These are phyloP conservation scores for Ogataea siamensis DNA, from an alignment of 805 yeast species.

Conservation along the genomic window DNA sequence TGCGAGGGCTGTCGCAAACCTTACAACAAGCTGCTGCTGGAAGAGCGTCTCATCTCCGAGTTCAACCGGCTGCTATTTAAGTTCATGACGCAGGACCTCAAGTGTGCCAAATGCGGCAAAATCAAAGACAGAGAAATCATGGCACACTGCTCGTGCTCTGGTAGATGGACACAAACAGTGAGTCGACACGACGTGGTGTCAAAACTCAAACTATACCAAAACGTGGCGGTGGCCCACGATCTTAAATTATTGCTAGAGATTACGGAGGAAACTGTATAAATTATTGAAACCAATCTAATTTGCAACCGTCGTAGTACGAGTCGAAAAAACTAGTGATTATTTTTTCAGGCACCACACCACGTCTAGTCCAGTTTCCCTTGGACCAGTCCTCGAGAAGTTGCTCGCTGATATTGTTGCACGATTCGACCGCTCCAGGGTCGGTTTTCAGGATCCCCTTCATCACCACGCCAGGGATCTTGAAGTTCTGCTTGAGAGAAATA, in stretches of 20 bases:
- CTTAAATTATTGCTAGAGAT: slow-evolving; percentile 50
- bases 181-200: slow-evolving; percentile 42
- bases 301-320: slow-evolving; percentile 21
- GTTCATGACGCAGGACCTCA: slow-evolving; percentile 76
- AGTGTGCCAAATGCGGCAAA: slow-evolving; percentile 72
- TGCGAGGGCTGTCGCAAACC: slow-evolving; percentile 66
- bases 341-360: slow-evolving; percentile 7
- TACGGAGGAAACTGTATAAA: slow-evolving; percentile 25
- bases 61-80: slow-evolving; percentile 52
- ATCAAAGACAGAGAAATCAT: slow-evolving; percentile 69
- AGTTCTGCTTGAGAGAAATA: slow-evolving; percentile 11
- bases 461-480: slow-evolving; percentile 15
- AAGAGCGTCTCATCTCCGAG: slow-evolving; percentile 73
- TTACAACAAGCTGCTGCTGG: slow-evolving; percentile 67
- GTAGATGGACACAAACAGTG: slow-evolving; percentile 68
- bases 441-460: slow-evolving; percentile 21
- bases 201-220: slow-evolving; percentile 48
- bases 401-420: slow-evolving; percentile 20
- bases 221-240: slow-evolving; percentile 59
- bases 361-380: slow-evolving; percentile 7
- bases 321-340: slow-evolving; percentile 12
- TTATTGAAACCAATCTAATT: slow-evolving; percentile 7
- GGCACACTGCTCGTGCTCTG: slow-evolving; percentile 82
- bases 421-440: slow-evolving; percentile 14
- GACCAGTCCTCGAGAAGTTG: slow-evolving; percentile 19